These are phyloP conservation scores for Setaria italica DNA, from an alignment of 202 grass and related monocot genomes.

Conservation along the genomic window DNA sequence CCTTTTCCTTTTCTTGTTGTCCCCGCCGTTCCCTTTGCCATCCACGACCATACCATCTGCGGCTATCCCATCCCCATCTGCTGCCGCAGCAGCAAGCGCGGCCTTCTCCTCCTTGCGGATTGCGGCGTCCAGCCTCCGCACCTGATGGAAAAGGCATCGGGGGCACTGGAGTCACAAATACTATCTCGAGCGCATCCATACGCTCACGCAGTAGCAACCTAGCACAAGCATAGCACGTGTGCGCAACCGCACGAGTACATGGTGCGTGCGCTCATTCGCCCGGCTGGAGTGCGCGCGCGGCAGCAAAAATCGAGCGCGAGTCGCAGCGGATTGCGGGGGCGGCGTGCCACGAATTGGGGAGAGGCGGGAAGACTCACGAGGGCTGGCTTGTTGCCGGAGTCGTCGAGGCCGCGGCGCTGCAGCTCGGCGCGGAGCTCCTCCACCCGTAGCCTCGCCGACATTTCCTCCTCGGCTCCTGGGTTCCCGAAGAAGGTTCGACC, in stretches of 20 bases:
- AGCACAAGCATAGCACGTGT: neutral
- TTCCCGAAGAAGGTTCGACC: conserved; percentile 11
- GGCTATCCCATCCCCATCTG: conserved; percentile 20
- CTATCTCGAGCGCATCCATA: conserved; percentile 3
- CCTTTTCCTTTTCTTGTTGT: conserved; percentile 46
- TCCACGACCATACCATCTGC: conserved; percentile 32
- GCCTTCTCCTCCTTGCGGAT: conserved; percentile 56
- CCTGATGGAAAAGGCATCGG: conserved; percentile 35
- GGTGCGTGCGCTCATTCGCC: neutral
- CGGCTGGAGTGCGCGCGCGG: neutral
- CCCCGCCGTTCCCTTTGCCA: neutral
- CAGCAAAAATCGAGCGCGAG: neutral
- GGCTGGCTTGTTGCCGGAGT: conserved; percentile 56
- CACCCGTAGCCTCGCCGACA: conserved; percentile 69
- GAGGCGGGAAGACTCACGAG: conserved; percentile 47
- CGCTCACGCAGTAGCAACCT: neutral
- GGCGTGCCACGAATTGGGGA: neutral
- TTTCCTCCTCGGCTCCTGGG: conserved; percentile 19
- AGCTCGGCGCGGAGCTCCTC: conserved; percentile 66
- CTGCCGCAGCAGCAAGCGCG: neutral
- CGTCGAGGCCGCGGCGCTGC: conserved; percentile 58
- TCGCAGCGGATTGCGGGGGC: neutral
- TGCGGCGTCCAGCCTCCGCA: conserved; percentile 58
- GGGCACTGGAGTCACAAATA: neutral
- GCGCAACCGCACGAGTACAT: too few relatives aligned